Evolutionary conservation across 345 rosid genomes (phyloP), one percentile per base, ranked within the genome.

Genomic region (Hevea brasiliensis): DNA sequence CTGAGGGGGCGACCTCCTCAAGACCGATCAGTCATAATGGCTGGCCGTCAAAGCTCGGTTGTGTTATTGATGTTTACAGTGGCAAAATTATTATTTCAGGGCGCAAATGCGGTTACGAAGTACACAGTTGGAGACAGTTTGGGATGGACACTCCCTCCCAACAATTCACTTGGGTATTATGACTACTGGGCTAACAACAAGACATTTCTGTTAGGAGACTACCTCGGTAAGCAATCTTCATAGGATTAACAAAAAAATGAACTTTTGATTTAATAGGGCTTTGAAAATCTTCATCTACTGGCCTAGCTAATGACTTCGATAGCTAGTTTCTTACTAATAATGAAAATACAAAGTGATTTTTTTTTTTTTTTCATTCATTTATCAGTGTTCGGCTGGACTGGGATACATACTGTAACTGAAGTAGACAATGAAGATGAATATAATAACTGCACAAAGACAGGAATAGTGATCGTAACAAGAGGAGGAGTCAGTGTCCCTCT

Each of bases 101-200:
- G 60, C 0, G 63, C 40, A 24, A 53, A 54, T 9, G 73, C 72
- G 20, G 8, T 44, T 15, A 45, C 15, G 20, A 20, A 6, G 3
- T 74, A 77, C 47, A 47, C n/a, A 8, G 71, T 77, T 9, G 76
- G 81, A 8, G 61, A 58, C 21, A 17, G 53, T 29, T 59, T 17
- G 60, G 81, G 79, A 18, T 77, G 84, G 79, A 73, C 70, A 4
- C 68, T 72, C 41, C 84, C 79, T 40, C 76, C 71, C 21, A 74
- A 61, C 29, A 67, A 61, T 67, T 58, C 76, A 35, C 3, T 8
- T 6, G 58, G 55, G 8, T 79, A 48, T 27, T 74, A 79, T 37
- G 62, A 26, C 1, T 11, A 70, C 0, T 74, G 78, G 78, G 72
- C 74, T 23, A 61, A 13, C n/a, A 65, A 21, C 20, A 63, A 58